phyloP scores from a whole-genome alignment of 1,139 yeast species.

The Suhomyces yuchorum region DNA sequence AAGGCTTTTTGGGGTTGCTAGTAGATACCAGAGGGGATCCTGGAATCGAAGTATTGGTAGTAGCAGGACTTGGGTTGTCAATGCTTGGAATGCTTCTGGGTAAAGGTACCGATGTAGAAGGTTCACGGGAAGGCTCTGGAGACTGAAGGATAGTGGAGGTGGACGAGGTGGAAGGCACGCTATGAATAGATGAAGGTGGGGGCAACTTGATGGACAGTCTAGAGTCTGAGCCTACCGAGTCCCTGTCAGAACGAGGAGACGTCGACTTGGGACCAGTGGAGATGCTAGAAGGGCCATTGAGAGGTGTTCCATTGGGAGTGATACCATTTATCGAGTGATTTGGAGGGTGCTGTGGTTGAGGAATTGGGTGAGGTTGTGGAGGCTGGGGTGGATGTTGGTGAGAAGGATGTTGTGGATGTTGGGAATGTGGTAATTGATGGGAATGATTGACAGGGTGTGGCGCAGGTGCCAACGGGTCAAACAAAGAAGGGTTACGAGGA shows the following conservation, averaged over 20 bases:
- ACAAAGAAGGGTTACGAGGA: constrained; percentile 36
- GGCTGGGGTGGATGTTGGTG: neutral
- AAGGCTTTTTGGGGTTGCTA: constrained; percentile 21
- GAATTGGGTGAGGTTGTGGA: neutral
- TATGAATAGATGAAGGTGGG: constrained; percentile 20
- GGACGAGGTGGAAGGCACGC: constrained; percentile 7
- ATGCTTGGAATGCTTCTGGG: constrained; percentile 9
- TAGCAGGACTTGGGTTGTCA: neutral
- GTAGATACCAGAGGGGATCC: constrained; percentile 9
- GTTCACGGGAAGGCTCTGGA: constrained; percentile 13
- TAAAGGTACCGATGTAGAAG: constrained; percentile 10
- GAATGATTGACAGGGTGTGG: constrained; percentile 15
- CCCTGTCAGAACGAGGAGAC: constrained; percentile 4
- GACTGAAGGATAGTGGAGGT: constrained; percentile 14
- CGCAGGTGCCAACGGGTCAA: constrained; percentile 39
- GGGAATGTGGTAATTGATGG: neutral
- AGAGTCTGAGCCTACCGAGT: constrained; percentile 6
- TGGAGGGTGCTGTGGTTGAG: neutral
- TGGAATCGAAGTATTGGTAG: constrained; percentile 8
- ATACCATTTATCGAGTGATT: neutral
- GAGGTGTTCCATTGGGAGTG: neutral
- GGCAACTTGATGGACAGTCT: constrained; percentile 22
- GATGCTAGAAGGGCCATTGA: neutral
- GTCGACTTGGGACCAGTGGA: neutral
- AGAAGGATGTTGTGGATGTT: neutral